Evolutionary conservation across 495 filamentous ascomycete genomes (phyloP).

Genomic region (Lichina pygmaea): DNA sequence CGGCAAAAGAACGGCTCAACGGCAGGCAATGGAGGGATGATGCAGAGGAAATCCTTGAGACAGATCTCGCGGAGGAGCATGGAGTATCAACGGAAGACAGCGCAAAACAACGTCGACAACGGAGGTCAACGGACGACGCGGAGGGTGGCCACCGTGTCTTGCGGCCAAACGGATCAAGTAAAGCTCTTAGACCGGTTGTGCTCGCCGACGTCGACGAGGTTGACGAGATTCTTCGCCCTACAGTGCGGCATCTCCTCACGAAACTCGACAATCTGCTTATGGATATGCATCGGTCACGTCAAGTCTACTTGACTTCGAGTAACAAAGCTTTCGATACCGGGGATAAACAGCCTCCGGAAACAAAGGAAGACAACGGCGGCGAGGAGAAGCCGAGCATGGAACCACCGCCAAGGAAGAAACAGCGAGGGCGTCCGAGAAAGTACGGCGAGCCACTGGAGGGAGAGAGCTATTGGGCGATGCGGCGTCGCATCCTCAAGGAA

Average conservation of each 20-base stretch:
- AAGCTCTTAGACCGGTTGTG: slow-evolving; percentile 12
- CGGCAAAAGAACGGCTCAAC: slow-evolving; percentile 35
- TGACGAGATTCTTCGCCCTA: slow-evolving; percentile 29
- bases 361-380: neutral
- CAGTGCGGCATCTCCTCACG: slow-evolving; percentile 32
- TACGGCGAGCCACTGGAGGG: neutral
- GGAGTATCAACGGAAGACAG: neutral
- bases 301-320: slow-evolving; percentile 10
- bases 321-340: neutral
- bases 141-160: slow-evolving; percentile 4
- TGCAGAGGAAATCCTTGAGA: neutral
- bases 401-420: neutral
- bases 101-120: slow-evolving; percentile 1
- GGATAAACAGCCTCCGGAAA: neutral
- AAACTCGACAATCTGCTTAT: slow-evolving; percentile 37
- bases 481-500: neutral
- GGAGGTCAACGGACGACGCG: slow-evolving; percentile 5
- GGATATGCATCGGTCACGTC: slow-evolving; percentile 34
- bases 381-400: neutral
- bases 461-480: neutral
- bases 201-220: slow-evolving; percentile 37
- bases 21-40: slow-evolving; percentile 12
- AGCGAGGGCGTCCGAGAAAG: neutral
- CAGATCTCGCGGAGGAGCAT: neutral
- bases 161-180: neutral